A percentile compares a stretch with the other conserved stretches of the same genome.
phyloP scores from a whole-genome alignment of 495 filamentous ascomycete species.

The Aspergillus wentii region DNA sequence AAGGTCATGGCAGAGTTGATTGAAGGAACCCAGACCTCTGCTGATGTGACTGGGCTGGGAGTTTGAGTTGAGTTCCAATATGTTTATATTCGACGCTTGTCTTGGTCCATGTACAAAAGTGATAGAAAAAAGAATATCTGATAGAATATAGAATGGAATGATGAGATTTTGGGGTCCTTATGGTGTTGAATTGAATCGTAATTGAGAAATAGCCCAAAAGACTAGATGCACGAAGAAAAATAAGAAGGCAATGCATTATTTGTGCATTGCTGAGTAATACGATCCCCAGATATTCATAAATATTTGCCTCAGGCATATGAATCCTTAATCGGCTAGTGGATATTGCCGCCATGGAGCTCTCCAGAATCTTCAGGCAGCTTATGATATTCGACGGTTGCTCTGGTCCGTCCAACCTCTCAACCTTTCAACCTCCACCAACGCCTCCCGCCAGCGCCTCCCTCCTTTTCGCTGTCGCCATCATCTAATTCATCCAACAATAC shows the following conservation, averaged over 20 bases:
- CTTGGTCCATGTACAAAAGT: too few relatives aligned
- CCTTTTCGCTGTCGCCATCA: too few relatives aligned
- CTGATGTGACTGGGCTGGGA: slow-evolving; percentile 44
- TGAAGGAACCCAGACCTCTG: slow-evolving; percentile 40
- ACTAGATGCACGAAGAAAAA: slow-evolving; percentile 20
- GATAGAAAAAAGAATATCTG: too few relatives aligned
- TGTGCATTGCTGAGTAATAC: not conserved
- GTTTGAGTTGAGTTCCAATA: slow-evolving; percentile 12
- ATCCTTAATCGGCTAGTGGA: slow-evolving; percentile 34
- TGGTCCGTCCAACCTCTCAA: too few relatives aligned
- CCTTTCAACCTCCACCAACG: too few relatives aligned
- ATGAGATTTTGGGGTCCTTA: too few relatives aligned
- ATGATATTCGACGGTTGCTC: too few relatives aligned
- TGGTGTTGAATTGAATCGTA: too few relatives aligned
- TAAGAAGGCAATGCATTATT: slow-evolving; percentile 3
- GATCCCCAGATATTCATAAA: not conserved
- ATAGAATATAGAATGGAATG: not conserved
- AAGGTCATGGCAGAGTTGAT: slow-evolving; percentile 62
- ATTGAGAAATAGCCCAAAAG: too few relatives aligned
- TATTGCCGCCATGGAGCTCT: slow-evolving; percentile 28
- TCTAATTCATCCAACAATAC: too few relatives aligned
- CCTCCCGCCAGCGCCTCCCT: too few relatives aligned
- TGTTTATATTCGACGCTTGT: not conserved
- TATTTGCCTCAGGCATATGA: slow-evolving; percentile 16
- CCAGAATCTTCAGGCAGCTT: slow-evolving; percentile 44